Evolutionary conservation across 2,329 filamentous ascomycete species (phyloP).

Genomic region (Sordariomycetes sp.): DNA sequence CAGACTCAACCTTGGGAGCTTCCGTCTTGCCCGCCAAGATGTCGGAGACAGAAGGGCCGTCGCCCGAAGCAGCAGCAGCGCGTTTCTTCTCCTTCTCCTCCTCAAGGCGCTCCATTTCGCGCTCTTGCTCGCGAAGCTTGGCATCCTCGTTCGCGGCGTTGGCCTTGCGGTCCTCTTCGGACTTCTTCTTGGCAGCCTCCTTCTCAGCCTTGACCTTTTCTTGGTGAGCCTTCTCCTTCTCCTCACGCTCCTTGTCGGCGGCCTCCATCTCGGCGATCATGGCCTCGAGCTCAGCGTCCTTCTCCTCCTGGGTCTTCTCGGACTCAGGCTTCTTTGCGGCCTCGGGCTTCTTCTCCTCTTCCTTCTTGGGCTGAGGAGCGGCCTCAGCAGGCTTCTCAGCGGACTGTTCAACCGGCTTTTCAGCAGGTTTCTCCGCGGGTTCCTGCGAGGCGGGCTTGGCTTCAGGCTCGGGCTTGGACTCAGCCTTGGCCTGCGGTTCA

Average conservation of each 20-base stretch:
- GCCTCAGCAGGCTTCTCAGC: conserved; percentile 20
- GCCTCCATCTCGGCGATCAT: conserved; percentile 56
- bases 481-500: conserved; percentile 3
- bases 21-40: conserved; percentile 32
- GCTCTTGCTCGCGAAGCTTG: conserved; percentile 63
- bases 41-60: conserved; percentile 41
- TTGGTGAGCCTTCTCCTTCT: conserved; percentile 32
- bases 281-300: conserved; percentile 49
- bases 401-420: conserved; percentile 13
- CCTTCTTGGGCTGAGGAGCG: conserved; percentile 17
- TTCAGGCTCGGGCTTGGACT: conserved; percentile 5
- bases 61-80: conserved; percentile 37
- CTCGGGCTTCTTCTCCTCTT: conserved; percentile 16
- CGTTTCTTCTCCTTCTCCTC: conserved; percentile 58
- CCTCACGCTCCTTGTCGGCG: conserved; percentile 39
- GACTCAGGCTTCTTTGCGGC: conserved; percentile 18
- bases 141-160: conserved; percentile 49
- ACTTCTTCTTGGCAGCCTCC: conserved; percentile 38
- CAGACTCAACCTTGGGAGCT: conserved; percentile 25
- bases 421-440: conserved; percentile 5
- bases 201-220: conserved; percentile 38
- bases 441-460: conserved; percentile 3
- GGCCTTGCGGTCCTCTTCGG: conserved; percentile 30
- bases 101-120: conserved; percentile 63
- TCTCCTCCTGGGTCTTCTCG: conserved; percentile 23